Evolutionary conservation across 441 rosid species (phyloP).

Genomic region (Breynia disticha): DNA sequence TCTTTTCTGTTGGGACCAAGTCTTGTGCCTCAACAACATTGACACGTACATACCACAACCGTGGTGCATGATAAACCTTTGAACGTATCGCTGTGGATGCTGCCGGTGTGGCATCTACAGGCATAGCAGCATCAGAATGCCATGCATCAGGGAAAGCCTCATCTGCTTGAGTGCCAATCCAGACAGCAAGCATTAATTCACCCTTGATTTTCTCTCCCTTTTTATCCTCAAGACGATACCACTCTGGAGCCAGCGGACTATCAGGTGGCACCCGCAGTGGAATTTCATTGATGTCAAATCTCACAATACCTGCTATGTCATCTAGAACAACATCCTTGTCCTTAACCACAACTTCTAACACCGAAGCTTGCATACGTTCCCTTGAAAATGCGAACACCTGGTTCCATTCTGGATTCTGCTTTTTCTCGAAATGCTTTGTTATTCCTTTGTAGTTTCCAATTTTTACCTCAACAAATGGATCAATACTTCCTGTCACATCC

Average conservation of each 20-base stretch:
- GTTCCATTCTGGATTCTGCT: constrained; percentile 88
- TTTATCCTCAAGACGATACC: constrained; percentile 81
- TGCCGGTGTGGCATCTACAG: constrained; percentile 50
- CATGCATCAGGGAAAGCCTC: constrained; percentile 94
- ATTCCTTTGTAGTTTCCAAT: constrained; percentile 88
- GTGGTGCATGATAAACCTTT: constrained; percentile 87
- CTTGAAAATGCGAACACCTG: constrained; percentile 92
- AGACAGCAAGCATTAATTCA: constrained; percentile 92
- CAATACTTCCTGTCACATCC: constrained; percentile 87
- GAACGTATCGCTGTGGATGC: constrained; percentile 56
- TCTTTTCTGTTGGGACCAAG: constrained; percentile 61
- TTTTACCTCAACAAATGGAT: constrained; percentile 87
- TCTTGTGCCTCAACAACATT: constrained; percentile 85
- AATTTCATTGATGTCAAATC: constrained; percentile 72
- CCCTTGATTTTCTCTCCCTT: constrained; percentile 84
- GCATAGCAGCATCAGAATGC: constrained; percentile 94
- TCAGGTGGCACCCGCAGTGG: constrained; percentile 89
- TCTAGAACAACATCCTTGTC: constrained; percentile 81
- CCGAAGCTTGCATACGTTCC: constrained; percentile 87
- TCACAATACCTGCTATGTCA: constrained; percentile 69
- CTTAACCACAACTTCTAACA: constrained; percentile 69
- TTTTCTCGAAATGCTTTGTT: constrained; percentile 76
- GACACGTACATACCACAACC: constrained; percentile 86
- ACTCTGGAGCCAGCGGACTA: constrained; percentile 91
- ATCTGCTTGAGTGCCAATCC: constrained; percentile 97